Conservation (phyloP, 306 rosid genomes). For the Prunus padus region DNA sequence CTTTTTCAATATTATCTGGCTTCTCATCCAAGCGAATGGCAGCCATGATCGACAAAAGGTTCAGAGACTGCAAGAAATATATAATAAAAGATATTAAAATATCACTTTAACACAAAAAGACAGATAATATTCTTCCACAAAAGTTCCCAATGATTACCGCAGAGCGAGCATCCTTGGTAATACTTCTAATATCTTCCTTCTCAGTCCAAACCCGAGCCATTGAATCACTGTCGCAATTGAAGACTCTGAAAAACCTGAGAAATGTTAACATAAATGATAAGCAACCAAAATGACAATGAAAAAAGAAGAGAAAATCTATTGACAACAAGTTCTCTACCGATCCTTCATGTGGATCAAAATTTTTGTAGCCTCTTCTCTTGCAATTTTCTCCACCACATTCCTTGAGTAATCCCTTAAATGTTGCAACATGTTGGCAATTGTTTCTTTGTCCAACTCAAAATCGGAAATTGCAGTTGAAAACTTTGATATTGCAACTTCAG, state of each 20-base stretch:
- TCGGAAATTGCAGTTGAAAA: conserved; percentile 49
- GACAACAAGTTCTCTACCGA: conserved; percentile 44
- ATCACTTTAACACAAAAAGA: neutral
- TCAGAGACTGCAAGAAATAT: conserved; percentile 55
- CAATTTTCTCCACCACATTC: conserved; percentile 70
- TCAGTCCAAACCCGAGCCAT: conserved; percentile 91
- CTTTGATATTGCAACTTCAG: conserved; percentile 48
- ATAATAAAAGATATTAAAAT: neutral
- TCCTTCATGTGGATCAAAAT: conserved; percentile 84
- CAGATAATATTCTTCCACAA: neutral
- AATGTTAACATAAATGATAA: conserved; percentile 16
- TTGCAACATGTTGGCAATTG: conserved; percentile 45
- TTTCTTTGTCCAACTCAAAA: conserved; percentile 72
- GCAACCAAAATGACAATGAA: conserved; percentile 8
- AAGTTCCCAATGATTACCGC: conserved; percentile 41
- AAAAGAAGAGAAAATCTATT: neutral
- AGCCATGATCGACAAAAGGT: conserved; percentile 71
- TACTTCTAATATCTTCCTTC: conserved; percentile 71
- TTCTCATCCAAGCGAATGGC: conserved; percentile 86
- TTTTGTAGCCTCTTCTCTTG: conserved; percentile 79
- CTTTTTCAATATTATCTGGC: conserved; percentile 62
- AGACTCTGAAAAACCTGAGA: conserved; percentile 80
- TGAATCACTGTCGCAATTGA: conserved; percentile 77
- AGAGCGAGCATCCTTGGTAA: conserved; percentile 70
- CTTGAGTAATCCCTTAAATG: conserved; percentile 59